A percentile compares a stretch with the other conserved stretches of the same genome.
Evolutionary conservation across 2,329 filamentous ascomycete species (phyloP).

Genomic region (Coniochaeta pulveracea): DNA sequence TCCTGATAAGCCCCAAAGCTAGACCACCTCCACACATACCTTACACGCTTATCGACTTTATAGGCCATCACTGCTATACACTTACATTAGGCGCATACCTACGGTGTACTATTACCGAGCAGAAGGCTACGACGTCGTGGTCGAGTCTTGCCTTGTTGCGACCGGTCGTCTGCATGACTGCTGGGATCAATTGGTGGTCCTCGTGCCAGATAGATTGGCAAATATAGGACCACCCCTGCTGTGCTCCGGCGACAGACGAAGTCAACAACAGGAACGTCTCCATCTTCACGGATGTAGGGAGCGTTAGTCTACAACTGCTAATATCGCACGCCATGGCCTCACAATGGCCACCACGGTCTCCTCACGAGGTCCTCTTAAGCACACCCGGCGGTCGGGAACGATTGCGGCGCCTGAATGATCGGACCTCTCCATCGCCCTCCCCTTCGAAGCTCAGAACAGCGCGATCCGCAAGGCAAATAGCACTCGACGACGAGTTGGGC

Average conservation of each 20-base stretch:
- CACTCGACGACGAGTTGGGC: conserved; percentile 8
- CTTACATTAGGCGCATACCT: no score
- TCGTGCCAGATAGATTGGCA: conserved; percentile 18
- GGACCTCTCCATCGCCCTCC: conserved; percentile 57
- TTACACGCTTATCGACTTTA: no score
- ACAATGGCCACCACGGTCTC: conserved; percentile 58
- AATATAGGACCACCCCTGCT: conserved; percentile 11
- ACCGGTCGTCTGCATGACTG: conserved; percentile 11
- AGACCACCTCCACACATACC: conserved; percentile 3
- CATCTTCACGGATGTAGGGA: neutral
- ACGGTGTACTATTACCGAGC: no score
- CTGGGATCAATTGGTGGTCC: conserved; percentile 11
- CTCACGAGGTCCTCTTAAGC: conserved; percentile 50
- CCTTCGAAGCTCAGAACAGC: conserved; percentile 42
- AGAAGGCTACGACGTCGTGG: no score
- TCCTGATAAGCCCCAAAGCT: conserved; percentile 3
- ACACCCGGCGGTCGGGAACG: conserved; percentile 72
- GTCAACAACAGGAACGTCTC: neutral
- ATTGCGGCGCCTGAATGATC: conserved; percentile 56
- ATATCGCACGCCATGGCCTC: conserved; percentile 29
- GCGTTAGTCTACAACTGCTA: neutral
- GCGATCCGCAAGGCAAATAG: conserved; percentile 19
- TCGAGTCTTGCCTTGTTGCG: no score
- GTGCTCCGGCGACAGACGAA: neutral
- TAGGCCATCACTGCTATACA: no score